A percentile compares a stretch with the other conserved stretches of the same genome.
Conservation (phyloP, 371 early-diverging fungal genomes). For the Mortierella sp. region DNA sequence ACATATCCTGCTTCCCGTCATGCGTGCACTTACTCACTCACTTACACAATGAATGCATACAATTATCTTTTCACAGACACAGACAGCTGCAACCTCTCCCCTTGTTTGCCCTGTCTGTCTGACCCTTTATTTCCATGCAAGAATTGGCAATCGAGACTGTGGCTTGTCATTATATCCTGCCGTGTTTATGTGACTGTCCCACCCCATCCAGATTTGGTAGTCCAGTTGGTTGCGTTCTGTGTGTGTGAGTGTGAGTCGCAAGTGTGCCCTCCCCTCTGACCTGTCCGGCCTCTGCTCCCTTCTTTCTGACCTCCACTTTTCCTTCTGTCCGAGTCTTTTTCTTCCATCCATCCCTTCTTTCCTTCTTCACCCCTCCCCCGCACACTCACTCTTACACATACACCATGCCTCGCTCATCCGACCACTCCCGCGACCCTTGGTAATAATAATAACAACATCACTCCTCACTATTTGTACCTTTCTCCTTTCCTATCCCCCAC, state of each 20-base stretch:
- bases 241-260: not conserved
- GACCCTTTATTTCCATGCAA: not conserved
- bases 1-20: too few relatives aligned
- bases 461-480: not conserved
- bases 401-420: conserved; percentile 56
- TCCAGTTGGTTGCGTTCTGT: not conserved
- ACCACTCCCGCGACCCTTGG: conserved; percentile 59
- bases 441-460: conserved; percentile 17
- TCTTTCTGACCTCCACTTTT: conserved; percentile 13
- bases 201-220: not conserved
- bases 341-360: not conserved
- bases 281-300: conserved; percentile 3
- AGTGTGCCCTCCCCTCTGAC: not conserved
- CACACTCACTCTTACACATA: not conserved
- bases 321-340: conserved; percentile 12
- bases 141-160: not conserved
- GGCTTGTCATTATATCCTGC: not conserved
- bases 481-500: not conserved
- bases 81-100: too few relatives aligned
- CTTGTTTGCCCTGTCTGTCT: too few relatives aligned
- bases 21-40: too few relatives aligned
- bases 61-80: too few relatives aligned
- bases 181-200: not conserved
- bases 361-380: not conserved
- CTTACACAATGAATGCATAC: too few relatives aligned